phyloP scores from a whole-genome alignment of 352 stramenopile genomes.

The Pythium dissotocum region DNA sequence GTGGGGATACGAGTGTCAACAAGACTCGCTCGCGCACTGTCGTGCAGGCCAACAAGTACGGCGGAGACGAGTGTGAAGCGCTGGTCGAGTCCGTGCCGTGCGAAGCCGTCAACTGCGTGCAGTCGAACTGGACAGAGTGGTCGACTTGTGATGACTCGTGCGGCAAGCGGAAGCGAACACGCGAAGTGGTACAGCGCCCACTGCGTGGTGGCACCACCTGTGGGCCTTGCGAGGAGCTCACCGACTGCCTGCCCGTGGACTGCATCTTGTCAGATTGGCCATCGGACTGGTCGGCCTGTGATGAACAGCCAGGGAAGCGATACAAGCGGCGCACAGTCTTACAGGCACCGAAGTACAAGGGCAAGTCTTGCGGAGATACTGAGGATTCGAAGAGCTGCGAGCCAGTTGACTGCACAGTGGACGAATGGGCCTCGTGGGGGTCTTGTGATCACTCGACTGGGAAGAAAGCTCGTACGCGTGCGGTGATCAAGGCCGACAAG shows the following conservation, averaged over 20 bases:
- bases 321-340: slow-evolving; percentile 44
- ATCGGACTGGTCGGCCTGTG: slow-evolving; percentile 19
- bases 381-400: slow-evolving; percentile 42
- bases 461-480: slow-evolving; percentile 41
- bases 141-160: slow-evolving; percentile 48
- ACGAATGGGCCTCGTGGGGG: slow-evolving; percentile 43
- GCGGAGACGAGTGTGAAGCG: slow-evolving; percentile 35
- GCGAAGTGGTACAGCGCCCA: slow-evolving; percentile 20
- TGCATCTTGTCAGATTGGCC: slow-evolving; percentile 25
- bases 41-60: slow-evolving; percentile 35
- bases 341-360: slow-evolving; percentile 44
- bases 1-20: slow-evolving; percentile 37
- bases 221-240: slow-evolving; percentile 14
- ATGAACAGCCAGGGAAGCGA: slow-evolving; percentile 23
- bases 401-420: slow-evolving; percentile 52
- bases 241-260: slow-evolving; percentile 16
- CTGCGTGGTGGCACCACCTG: slow-evolving; percentile 13
- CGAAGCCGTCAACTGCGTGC: slow-evolving; percentile 22
- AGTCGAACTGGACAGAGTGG: slow-evolving; percentile 30
- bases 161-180: slow-evolving; percentile 37
- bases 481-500: slow-evolving; percentile 41
- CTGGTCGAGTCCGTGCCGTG: slow-evolving; percentile 20
- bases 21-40: slow-evolving; percentile 49
- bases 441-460: slow-evolving; percentile 25
- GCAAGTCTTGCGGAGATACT: slow-evolving; percentile 34